These are phyloP conservation scores for Cyclaneusma minus DNA, from an alignment of 2,329 filamentous ascomycete genomes.

Conservation along the genomic window DNA sequence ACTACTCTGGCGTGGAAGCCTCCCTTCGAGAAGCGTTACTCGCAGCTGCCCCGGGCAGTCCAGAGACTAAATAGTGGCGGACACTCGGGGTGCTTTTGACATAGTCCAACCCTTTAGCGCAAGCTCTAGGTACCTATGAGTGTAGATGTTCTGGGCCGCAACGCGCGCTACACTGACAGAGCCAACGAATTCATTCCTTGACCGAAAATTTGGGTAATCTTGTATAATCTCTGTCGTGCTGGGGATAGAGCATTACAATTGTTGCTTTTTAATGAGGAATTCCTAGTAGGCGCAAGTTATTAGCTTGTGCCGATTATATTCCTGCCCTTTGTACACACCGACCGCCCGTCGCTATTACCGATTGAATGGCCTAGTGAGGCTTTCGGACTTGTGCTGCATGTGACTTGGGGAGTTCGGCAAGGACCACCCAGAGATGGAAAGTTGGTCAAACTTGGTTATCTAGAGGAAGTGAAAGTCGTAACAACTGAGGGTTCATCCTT, in stretches of 20 bases:
- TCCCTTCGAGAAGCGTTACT: too few species aligned
- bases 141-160: constrained; percentile 24
- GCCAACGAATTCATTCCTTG: constrained; percentile 26
- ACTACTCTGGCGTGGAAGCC: too few species aligned
- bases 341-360: constrained; percentile 26
- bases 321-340: constrained; percentile 25
- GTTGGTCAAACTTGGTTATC: constrained; percentile 26
- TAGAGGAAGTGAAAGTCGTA: constrained; percentile 26
- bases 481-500: too few species aligned
- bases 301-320: constrained; percentile 24
- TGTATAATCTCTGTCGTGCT: constrained; percentile 26
- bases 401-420: constrained; percentile 5
- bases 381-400: constrained; percentile 22
- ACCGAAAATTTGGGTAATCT: constrained; percentile 26
- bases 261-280: constrained; percentile 30
- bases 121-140: too few species aligned
- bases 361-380: constrained; percentile 29
- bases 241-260: constrained; percentile 28
- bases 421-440: constrained; percentile 18
- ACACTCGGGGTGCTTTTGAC: too few species aligned
- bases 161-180: constrained; percentile 25
- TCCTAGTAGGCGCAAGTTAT: constrained; percentile 25
- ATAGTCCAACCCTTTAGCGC: too few species aligned
- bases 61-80: too few species aligned
- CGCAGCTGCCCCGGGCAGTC: too few species aligned